phyloP scores from a whole-genome alignment of 1,284 basidiomycete genomes.

The Cryptococcus sp. region DNA sequence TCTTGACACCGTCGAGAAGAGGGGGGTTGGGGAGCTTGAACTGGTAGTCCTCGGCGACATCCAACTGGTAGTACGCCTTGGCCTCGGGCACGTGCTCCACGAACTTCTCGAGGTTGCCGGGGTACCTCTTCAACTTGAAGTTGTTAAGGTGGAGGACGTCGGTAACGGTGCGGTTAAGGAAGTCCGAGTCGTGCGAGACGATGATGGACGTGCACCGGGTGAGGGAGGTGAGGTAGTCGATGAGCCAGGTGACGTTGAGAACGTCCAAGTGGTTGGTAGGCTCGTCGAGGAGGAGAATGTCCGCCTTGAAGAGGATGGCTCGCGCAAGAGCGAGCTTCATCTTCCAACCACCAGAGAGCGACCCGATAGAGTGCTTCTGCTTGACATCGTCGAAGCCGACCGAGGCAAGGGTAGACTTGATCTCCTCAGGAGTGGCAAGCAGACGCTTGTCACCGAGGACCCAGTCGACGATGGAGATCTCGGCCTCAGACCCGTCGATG shows the following conservation, averaged over 20 bases:
- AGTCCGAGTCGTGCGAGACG: conserved; percentile 97
- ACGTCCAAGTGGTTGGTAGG: conserved; percentile 98
- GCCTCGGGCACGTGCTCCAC: conserved; percentile 94
- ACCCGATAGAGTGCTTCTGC: conserved; percentile 80
- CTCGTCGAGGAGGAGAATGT: conserved; percentile 94
- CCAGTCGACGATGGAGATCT: conserved; percentile 85
- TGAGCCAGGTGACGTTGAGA: conserved; percentile 94
- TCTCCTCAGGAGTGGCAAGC: conserved; percentile 65
- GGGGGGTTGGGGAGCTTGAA: conserved; percentile 96
- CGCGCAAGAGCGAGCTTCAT: conserved; percentile 99
- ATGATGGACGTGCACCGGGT: conserved; percentile 95
- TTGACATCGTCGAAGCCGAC: conserved; percentile 89
- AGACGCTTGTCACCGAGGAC: conserved; percentile 84
- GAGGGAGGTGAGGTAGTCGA: conserved; percentile 86
- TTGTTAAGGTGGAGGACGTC: conserved; percentile 98
- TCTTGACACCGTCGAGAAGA: conserved; percentile 98
- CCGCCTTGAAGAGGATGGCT: conserved; percentile 98
- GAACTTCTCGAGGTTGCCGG: conserved; percentile 95
- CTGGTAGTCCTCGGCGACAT: conserved; percentile 90
- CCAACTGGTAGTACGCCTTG: conserved; percentile 94
- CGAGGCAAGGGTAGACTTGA: conserved; percentile 74
- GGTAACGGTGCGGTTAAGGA: conserved; percentile 98
- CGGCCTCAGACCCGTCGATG: conserved; percentile 91
- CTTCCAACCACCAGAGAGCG: conserved; percentile 99
- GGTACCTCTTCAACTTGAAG: conserved; percentile 97